Conservation (phyloP, 257 asterid genomes). For the Solanum dulcamara region DNA sequence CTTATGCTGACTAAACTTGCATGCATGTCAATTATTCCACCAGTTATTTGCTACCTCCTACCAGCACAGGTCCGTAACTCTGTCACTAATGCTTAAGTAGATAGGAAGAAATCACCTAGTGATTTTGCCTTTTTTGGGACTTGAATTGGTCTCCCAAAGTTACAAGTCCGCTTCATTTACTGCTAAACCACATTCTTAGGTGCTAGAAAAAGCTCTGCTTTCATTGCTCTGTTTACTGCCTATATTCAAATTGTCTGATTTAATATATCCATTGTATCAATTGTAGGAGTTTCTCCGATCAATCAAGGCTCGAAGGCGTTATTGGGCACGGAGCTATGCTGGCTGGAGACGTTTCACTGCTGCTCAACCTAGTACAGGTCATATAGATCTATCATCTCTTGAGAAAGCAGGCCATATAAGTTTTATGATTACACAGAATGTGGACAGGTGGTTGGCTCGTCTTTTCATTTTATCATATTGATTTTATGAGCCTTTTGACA, state of each 20-base stretch:
- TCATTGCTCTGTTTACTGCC: background rate
- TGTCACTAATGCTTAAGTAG: background rate
- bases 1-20: background rate
- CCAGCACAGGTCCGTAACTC: background rate
- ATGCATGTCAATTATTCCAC: background rate
- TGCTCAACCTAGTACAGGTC: conserved; percentile 86
- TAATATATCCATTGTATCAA: background rate
- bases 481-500: background rate
- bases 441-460: conserved; percentile 60
- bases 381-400: conserved; percentile 74
- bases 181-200: background rate
- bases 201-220: background rate
- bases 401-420: conserved; percentile 68
- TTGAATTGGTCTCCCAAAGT: background rate
- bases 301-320: conserved; percentile 62
- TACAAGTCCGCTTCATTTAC: background rate
- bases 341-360: conserved; percentile 93
- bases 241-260: background rate
- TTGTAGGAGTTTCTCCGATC: conserved; percentile 74
- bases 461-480: background rate
- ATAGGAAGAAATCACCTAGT: background rate
- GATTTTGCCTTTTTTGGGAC: background rate
- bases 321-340: conserved; percentile 98
- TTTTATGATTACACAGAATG: conserved; percentile 83
- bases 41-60: background rate